Base-by-base conservation (phyloP, 2,329 filamentous ascomycete genomes). In the Lecanicillium sp. region DNA sequence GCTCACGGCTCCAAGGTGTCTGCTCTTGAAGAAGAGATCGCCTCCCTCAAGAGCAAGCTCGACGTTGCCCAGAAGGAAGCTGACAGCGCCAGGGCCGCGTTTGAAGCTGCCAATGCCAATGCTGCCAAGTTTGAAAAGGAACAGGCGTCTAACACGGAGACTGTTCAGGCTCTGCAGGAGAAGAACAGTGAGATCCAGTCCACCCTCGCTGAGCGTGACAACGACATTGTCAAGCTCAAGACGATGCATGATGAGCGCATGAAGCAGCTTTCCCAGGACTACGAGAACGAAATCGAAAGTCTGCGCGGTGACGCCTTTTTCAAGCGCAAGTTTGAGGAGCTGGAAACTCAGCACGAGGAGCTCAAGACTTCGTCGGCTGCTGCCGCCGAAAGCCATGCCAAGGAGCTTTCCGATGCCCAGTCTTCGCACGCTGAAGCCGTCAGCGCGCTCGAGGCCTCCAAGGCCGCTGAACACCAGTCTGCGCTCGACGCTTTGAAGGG, bases 201-300 rank as follows among this genome's bases (percentile, higher is more conserved):
- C 20, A 66, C 73, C 36, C 57, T 61, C 33, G 56, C 60, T 22
- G 59, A 54, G 43, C 75, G 73, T 52, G 71, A 73, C 8, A 63
- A 60, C 17, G 62, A 65, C 17, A 66, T 73, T 17, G 58, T 66
- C 12, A 68, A 68, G 51, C 56, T 78, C 43, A 70, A 76, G 55
- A 60, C 64, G 30, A 71, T 70, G 53, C 73, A 81, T 50, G 67
- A 74, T 43, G 67, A 71, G 47, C 73, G 76, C 51, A 64, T 82
- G 47, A 65, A 73, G 54, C 69, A 68, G 43, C 56, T 81, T 39
- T 75, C 75, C 2, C 63, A 73, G 45, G 76, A 80, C 47, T 79
- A 78, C 46, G 72, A 80, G 52, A 66, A 70, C n/a, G 76, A 81
- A 54, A 80, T 82, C 38, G 76, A 80, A 50, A 71, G 71, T 41